These are phyloP conservation scores for Paraurostyla sp. DNA, from an alignment of 73 alveolate genomes.

Conservation along the genomic window DNA sequence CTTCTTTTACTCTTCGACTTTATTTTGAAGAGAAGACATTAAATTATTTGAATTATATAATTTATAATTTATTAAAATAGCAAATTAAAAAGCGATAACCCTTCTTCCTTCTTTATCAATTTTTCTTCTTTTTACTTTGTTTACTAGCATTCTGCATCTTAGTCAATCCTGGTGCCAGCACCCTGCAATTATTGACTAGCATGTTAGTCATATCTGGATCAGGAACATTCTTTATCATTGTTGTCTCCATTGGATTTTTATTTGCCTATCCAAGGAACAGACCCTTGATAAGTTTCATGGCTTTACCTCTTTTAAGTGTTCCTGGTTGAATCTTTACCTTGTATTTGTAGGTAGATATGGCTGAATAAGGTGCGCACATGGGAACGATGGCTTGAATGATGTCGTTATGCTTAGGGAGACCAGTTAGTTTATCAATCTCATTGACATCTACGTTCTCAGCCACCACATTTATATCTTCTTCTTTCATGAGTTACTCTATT, in stretches of 20 bases:
- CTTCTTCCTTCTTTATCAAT: background rate
- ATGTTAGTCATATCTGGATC: conserved; percentile 62
- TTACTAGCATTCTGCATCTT: conserved; percentile 62
- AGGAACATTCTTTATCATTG: conserved; percentile 11
- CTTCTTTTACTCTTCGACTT: conserved; percentile 67
- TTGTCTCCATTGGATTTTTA: conserved; percentile 26
- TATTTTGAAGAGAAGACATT: conserved; percentile 43
- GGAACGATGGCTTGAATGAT: conserved; percentile 74
- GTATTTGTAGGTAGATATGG: conserved; percentile 73
- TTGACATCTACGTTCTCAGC: conserved; percentile 67
- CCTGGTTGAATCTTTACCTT: conserved; percentile 84
- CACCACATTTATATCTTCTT: conserved; percentile 70
- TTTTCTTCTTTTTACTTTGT: conserved; percentile 52
- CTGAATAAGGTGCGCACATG: conserved; percentile 85
- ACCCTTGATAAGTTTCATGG: conserved; percentile 66
- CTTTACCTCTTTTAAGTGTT: conserved; percentile 81
- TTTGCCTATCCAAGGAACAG: conserved; percentile 46
- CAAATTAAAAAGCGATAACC: background rate
- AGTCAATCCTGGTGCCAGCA: conserved; percentile 76
- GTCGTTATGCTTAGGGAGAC: conserved; percentile 75
- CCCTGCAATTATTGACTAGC: conserved; percentile 60
- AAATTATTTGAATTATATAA: conserved; percentile 16
- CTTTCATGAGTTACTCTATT: conserved; percentile 73
- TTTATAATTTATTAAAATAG: background rate
- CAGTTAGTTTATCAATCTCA: conserved; percentile 81